Percentiles rank a stretch among this genome's conserved stretches.
Conservation (phyloP, 768 basidiomycete genomes). For the Auriscalpium orientale region DNA sequence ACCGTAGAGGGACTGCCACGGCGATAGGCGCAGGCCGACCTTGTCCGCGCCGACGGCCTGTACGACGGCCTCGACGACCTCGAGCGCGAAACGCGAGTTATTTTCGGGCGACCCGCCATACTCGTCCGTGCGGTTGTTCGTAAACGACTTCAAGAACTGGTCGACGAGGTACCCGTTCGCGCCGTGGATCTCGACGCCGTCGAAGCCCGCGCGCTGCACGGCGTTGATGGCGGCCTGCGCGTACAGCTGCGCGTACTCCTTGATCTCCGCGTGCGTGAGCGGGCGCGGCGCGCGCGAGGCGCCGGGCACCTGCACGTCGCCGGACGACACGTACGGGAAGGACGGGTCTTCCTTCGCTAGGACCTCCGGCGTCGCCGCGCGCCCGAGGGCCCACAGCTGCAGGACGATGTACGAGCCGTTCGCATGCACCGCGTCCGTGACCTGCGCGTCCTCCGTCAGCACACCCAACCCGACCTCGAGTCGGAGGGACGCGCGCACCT, state of each 20-base stretch:
- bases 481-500: not conserved
- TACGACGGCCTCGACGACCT: conserved; percentile 33
- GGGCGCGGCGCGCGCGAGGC: conserved; percentile 5
- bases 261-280: conserved; percentile 15
- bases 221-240: conserved; percentile 26
- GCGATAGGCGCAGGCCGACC: conserved; percentile 31
- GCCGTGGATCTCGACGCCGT: conserved; percentile 33
- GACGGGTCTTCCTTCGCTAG: not conserved
- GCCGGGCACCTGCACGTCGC: not conserved
- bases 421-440: conserved; percentile 29
- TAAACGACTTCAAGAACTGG: conserved; percentile 31
- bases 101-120: conserved; percentile 46
- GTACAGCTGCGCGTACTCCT: conserved; percentile 19
- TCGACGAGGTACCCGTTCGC: conserved; percentile 30
- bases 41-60: conserved; percentile 34
- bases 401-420: conserved; percentile 26
- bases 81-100: conserved; percentile 36
- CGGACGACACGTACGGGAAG: not conserved
- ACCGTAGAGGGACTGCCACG: conserved; percentile 29
- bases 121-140: conserved; percentile 37
- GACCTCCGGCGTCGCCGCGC: conserved; percentile 11
- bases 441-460: conserved; percentile 2
- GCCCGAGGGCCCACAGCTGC: conserved; percentile 33
- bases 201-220: conserved; percentile 20
- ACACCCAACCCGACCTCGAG: not conserved